Evolutionary conservation across 805 yeast genomes (phyloP), one percentile per base, ranked within the genome.

Genomic region (Barnettozyma wickerhamii): DNA sequence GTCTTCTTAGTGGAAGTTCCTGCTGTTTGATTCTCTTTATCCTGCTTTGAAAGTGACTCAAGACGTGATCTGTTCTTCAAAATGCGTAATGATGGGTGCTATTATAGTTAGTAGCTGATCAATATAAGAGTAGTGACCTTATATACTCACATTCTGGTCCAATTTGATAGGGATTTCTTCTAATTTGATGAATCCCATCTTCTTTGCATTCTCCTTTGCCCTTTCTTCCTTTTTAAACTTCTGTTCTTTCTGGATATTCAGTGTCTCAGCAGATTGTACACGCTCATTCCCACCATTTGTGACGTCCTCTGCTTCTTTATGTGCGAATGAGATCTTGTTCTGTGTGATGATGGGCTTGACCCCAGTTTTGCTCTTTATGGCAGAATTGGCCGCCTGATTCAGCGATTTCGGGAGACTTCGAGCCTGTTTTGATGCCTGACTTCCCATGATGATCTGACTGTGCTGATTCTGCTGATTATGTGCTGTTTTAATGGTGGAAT

Each of bases 151-250:
- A 30, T 42, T 46, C 19, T 44, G 38, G 33, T 51, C 55, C 13
- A 51, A 38, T 19, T 42, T 35, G 28, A 47, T 3, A 2, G 56
- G 56, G 9, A 48, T 26, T 33, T 50, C 55, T 14, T 45, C 48
- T 6, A 44, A 45, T 18, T 38, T 35, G 13, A 50, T 32, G 7
- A 38, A 30, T 3, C 40, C 49, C 50, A 45, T 57, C 58, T 39
- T 35, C 7, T 30, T 33, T 6, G 42, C 48, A 14, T 46, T 46
- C 10, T 20, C 32, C 15, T 45, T 47, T 13, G 34, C 30, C 20
- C 18, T n/a, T 6, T 37, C 18, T 18, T 37, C 40, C 7, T 29
- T 32, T 23, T 31, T 15, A 12, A 12, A 30, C 7, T 49, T 45
- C 54, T 55, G 35, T 58, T 63, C 43, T 5, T 38, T 23, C 12